Evolutionary conservation across 2,329 filamentous ascomycete species (phyloP).

Genomic region (Botrytis hyacinthi): DNA sequence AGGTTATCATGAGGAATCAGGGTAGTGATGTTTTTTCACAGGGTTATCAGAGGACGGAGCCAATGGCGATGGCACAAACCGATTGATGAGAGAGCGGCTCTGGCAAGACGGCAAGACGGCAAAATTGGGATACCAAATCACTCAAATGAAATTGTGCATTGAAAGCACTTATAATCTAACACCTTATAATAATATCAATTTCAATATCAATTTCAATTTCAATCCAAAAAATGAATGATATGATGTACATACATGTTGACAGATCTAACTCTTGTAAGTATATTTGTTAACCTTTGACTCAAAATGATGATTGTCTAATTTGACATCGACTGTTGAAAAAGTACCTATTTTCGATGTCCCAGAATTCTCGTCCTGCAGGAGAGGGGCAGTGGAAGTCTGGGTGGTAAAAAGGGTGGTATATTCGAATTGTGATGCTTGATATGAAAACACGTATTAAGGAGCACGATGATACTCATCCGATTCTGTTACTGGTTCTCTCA

Average conservation of each 20-base stretch:
- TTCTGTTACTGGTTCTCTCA: not conserved
- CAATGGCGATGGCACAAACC: constrained; percentile 23
- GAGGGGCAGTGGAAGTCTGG: not conserved
- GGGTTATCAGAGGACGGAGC: constrained; percentile 25
- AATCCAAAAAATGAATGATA: too few relatives aligned
- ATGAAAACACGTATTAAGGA: not conserved
- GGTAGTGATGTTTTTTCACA: not conserved
- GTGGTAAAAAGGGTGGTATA: not conserved
- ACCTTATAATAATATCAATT: not conserved
- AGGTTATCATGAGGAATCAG: constrained; percentile 27
- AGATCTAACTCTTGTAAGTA: too few relatives aligned
- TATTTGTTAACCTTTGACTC: not conserved
- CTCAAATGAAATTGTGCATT: not conserved
- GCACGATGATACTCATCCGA: not conserved
- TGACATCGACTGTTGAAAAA: not conserved
- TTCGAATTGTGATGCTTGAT: not conserved
- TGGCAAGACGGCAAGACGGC: not conserved
- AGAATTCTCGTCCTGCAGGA: not conserved
- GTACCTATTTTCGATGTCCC: not conserved
- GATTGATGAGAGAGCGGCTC: not conserved
- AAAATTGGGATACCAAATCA: not conserved
- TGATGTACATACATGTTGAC: too few relatives aligned
- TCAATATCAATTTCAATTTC: too few relatives aligned
- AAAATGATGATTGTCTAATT: not conserved
- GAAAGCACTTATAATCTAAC: not conserved